Evolutionary conservation across 208 protist species (phyloP), one percentile per base, ranked within the genome.

Genomic region (Wallacemonas rigidus): DNA sequence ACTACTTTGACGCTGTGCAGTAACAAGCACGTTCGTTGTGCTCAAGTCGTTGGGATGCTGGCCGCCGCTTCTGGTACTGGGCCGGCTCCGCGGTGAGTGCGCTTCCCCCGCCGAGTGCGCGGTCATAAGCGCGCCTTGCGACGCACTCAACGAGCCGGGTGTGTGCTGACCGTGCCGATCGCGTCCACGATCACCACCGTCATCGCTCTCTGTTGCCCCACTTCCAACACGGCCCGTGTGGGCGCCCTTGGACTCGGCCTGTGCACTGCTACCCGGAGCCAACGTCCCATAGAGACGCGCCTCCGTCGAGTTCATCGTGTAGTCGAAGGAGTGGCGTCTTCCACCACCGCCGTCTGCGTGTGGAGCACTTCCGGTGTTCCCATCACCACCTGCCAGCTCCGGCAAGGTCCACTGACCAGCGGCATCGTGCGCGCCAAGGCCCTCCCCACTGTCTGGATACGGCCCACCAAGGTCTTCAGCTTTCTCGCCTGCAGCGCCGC

Each of bases 251-350:
- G 26, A 26, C 26, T 26, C 26, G 26, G 26, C 26, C 26, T 26
- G 26, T 26, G 26, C 26, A 26, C 26, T 26, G 26, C 26, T 26
- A 26, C 26, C 26, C 26, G 26, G 26, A 26, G 26, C 26, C 26
- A 26, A 26, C 26, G 26, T 38, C 8, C n/a, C 60, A 17, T 65
- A 65, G 4, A 4, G 38, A 14, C 60, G 60, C n/a, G 60, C 60
- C 60, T 65, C 60, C n/a, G 26, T 26, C 4, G 43, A 65, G 60
- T 65, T 65, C 41, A 65, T 65, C n/a, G 74, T 77, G 67, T 77
- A 67, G 39, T 77, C 74, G 15, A 77, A 62, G 36, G 55, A 65
- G 60, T 77, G 74, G 3, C 67, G 67, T 38, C 51, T 17, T 4
- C 38, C 60, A 2, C 41, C 56, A 17, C 6, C 40, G 7, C 26